These are phyloP conservation scores for Ophiostoma pallidulum DNA, from an alignment of 2,329 filamentous ascomycete species.

Conservation along the genomic window DNA sequence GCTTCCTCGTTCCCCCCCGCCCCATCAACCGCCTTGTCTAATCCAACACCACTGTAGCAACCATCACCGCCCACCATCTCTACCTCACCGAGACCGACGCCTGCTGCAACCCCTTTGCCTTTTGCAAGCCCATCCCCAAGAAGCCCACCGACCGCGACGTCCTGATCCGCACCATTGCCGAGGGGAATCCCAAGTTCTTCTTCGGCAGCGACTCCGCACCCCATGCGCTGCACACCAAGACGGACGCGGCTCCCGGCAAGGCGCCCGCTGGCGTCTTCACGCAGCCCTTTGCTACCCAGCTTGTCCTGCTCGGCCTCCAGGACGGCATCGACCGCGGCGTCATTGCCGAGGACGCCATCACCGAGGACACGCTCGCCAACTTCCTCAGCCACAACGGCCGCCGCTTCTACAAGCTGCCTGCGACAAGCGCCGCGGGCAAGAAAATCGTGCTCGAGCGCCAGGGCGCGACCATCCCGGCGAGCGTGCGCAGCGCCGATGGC, in stretches of 20 bases:
- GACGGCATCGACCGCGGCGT: slow-evolving; percentile 47
- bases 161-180: slow-evolving; percentile 54
- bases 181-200: slow-evolving; percentile 59
- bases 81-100: slow-evolving; percentile 40
- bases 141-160: slow-evolving; percentile 63
- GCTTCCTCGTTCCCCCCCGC: too few relatives aligned
- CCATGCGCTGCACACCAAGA: slow-evolving; percentile 50
- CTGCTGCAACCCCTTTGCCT: slow-evolving; percentile 18
- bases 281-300: slow-evolving; percentile 54
- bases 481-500: slow-evolving; percentile 30
- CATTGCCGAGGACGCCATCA: slow-evolving; percentile 42
- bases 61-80: slow-evolving; percentile 81
- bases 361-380: slow-evolving; percentile 42
- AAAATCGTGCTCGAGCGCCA: slow-evolving; percentile 31
- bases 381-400: slow-evolving; percentile 47
- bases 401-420: slow-evolving; percentile 41
- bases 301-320: slow-evolving; percentile 53
- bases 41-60: too few relatives aligned
- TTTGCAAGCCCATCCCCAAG: slow-evolving; percentile 66
- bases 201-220: slow-evolving; percentile 62
- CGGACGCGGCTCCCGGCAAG: slow-evolving; percentile 35
- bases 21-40: too few relatives aligned
- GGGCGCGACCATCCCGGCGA: slow-evolving; percentile 31
- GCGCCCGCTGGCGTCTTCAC: slow-evolving; percentile 71
- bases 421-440: slow-evolving; percentile 18